Conservation (phyloP, 2,329 filamentous ascomycete genomes). For the Beauveria asiatica region DNA sequence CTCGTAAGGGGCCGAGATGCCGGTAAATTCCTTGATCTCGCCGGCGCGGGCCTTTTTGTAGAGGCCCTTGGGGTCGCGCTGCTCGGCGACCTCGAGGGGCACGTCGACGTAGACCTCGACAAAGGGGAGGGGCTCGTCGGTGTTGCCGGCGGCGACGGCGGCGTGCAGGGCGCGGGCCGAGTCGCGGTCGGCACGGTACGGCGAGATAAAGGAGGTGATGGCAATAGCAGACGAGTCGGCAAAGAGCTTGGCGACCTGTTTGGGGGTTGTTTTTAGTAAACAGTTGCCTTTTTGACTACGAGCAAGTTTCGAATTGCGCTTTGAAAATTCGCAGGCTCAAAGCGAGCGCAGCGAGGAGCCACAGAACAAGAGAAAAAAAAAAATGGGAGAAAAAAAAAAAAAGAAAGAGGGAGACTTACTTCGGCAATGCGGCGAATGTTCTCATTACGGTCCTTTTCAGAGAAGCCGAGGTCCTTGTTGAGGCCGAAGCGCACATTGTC, state of each 20-base stretch:
- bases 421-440: constrained; percentile 96
- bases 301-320: not conserved
- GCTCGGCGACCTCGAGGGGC: constrained; percentile 82
- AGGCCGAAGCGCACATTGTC: constrained; percentile 98
- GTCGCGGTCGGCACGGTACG: constrained; percentile 79
- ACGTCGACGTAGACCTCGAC: constrained; percentile 93
- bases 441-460: constrained; percentile 86
- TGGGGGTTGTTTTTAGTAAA: not conserved
- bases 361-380: not conserved
- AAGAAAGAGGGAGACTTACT: constrained; percentile 16
- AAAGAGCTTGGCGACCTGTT: constrained; percentile 82
- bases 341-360: not conserved
- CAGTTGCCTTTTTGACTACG: constrained; percentile 24
- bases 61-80: constrained; percentile 92
- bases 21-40: constrained; percentile 95
- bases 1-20: constrained; percentile 92
- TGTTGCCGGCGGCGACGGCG: constrained; percentile 29
- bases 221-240: constrained; percentile 82
- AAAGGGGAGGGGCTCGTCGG: constrained; percentile 70
- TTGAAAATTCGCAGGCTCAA: not conserved
- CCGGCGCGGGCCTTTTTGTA: constrained; percentile 95
- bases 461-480: constrained; percentile 96
- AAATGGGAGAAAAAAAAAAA: not conserved
- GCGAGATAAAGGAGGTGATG: constrained; percentile 94
- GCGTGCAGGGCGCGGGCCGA: constrained; percentile 74